Evolutionary conservation across 805 yeast genomes (phyloP), one percentile per base, ranked within the genome.

Genomic region (Wickerhamomyces bovis): DNA sequence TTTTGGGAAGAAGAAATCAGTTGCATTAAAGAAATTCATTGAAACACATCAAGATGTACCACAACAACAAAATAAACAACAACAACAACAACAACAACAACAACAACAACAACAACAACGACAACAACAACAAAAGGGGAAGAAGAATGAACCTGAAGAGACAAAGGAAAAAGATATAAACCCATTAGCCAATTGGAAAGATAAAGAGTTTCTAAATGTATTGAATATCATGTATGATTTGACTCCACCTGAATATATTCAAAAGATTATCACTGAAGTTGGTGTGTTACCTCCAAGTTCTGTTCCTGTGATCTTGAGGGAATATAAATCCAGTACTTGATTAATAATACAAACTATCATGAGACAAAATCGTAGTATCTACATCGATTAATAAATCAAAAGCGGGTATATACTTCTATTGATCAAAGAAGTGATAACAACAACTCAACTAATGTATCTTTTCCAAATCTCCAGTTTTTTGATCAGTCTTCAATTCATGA

Each of bases 241-340:
- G 56, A 92, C 98, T 1, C 97, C 97, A 31, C 95, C 96, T 13
- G 87, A 83, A 55, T 87, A 85, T 61, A 88, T 94, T 58, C 90
- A 92, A 64, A 94, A 94, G 70, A 89, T 94, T 49, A 89, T 94
- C 45, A 94, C 98, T 2, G 99, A 94, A 65, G 80, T 92, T 53
- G 99, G 99, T 25, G 88, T 96, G 3, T 74, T 94, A 55, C 99
- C 99, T 11, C 96, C 99, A 39, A 85, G 95, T n/a, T 89, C 98
- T 2, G 98, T 94, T 48, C 99, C 99, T 23, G 98, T 94, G 42
- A 88, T 94, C 51, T 71, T 94, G 57, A 80, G 98, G 68, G 99
- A 94, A 66, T 94, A 92, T 66, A 88, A 89, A 39, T 48, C 56
- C 6, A 43, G 49, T 26, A 28, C 15, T 28, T 28, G 31, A 28